Base-by-base conservation (phyloP, 257 asterid species). In the Nicotiana otophora region DNA sequence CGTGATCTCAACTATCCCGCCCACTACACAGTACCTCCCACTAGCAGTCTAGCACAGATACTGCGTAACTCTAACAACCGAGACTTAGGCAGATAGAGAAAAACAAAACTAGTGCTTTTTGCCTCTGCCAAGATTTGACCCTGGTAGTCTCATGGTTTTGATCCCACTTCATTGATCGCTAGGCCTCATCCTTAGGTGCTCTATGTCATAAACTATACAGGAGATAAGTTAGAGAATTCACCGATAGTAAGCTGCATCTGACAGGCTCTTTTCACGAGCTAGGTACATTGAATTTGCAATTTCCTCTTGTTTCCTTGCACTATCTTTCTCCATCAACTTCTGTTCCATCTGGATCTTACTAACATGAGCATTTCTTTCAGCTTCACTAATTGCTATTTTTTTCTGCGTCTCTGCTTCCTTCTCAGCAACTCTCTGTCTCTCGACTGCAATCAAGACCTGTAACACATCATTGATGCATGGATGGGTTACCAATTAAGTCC, bases 391-490 rank as follows among this genome's bases (percentile, higher is more conserved):
- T 48, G 99, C 99, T 67, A 96, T 93, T 86, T 94, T 96, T 87
- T 93, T 92, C 84, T 90, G 90, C 1, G 98, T 96, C 88, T 96
- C 99, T 42, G 99, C 99, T 91, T 94, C 99, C 90, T 96, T 96
- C 92, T 96, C 98, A 31, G 97, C 46, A 86, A 96, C 99, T 88
- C 88, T 90, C 86, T 96, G 99, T 81, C 75, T 94, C 92, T 96
- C 99, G 60, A 92, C 85, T 10, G 99, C 97, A 88, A 96, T 96
- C 92, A 96, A 88, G 53, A 92, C 99, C 99, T 96, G 86, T 19
- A 34, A 53, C 30, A 17, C 7, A 82, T 54, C 19, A 61, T 33
- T 28, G 36, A 65, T 19, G 54, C 65, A 64, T 19, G 5, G 23
- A 46, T 12, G 23, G 78, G 7, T 74, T 74, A 74, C 23, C n/a